A percentile compares a stretch with the other conserved stretches of the same genome.
Conservation (phyloP, 2,329 filamentous ascomycete species). For the Beauveria scarabaeidicola region DNA sequence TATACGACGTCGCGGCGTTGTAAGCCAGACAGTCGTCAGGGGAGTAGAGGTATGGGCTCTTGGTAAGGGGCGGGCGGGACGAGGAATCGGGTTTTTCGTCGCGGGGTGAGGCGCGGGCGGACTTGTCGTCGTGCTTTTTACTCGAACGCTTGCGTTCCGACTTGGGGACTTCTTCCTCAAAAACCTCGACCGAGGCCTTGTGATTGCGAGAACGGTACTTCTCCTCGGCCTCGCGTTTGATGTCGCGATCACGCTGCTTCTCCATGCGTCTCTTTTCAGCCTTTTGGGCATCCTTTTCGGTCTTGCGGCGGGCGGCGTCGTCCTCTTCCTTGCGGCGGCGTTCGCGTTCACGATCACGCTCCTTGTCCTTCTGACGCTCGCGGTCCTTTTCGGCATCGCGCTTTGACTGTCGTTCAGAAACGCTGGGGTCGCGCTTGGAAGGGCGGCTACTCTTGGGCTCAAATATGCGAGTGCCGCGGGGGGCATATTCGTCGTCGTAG, state of each 20-base stretch:
- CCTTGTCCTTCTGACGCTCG: slow-evolving; percentile 26
- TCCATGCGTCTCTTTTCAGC: slow-evolving; percentile 27
- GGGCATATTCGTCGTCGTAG: slow-evolving; percentile 39
- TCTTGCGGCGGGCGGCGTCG: slow-evolving; percentile 19
- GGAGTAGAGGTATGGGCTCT: neutral
- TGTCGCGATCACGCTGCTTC: slow-evolving; percentile 31
- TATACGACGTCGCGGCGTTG: slow-evolving; percentile 1
- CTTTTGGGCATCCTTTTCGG: slow-evolving; percentile 26
- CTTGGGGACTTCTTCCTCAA: slow-evolving; percentile 24
- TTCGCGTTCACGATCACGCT: slow-evolving; percentile 15
- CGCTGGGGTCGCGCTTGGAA: slow-evolving; percentile 39
- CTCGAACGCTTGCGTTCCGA: slow-evolving; percentile 31
- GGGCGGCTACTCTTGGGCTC: slow-evolving; percentile 31
- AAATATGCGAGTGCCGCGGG: slow-evolving; percentile 29
- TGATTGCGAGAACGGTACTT: slow-evolving; percentile 22
- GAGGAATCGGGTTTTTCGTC: slow-evolving; percentile 5
- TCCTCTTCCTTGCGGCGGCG: slow-evolving; percentile 4
- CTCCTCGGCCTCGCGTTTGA: slow-evolving; percentile 28
- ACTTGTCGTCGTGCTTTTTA: slow-evolving; percentile 27
- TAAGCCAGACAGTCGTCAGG: slow-evolving; percentile 3
- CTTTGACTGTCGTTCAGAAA: slow-evolving; percentile 36
- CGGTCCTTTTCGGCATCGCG: slow-evolving; percentile 32
- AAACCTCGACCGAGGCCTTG: slow-evolving; percentile 27
- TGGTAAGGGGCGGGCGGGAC: slow-evolving; percentile 7
- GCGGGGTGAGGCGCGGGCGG: slow-evolving; percentile 6